Evolutionary conservation across 2,329 filamentous ascomycete genomes (phyloP).

Genomic region (Aspergillus puulaauensis): DNA sequence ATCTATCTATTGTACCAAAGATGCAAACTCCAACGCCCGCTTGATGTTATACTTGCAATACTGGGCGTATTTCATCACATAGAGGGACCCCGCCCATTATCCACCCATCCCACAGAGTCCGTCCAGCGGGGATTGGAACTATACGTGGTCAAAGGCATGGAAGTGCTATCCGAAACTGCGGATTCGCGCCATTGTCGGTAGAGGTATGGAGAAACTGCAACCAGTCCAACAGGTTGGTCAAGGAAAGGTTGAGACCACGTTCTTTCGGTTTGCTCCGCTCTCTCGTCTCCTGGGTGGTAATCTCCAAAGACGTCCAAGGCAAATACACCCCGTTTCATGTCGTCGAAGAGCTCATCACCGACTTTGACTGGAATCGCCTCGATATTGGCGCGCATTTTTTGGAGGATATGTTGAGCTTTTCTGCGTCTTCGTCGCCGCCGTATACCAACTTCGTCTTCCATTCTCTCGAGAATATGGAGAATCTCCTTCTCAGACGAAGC

Average conservation of each 20-base stretch:
- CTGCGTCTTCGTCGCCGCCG: conserved; percentile 22
- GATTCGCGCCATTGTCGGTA: conserved; percentile 16
- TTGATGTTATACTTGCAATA: not conserved
- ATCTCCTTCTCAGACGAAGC: conserved; percentile 24
- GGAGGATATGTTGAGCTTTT: conserved; percentile 22
- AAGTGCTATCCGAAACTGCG: conserved; percentile 1
- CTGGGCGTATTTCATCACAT: not conserved
- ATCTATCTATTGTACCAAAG: conserved; percentile 9
- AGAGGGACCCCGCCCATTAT: not conserved
- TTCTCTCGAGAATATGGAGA: conserved; percentile 20
- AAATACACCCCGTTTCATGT: conserved; percentile 33
- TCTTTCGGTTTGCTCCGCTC: conserved; percentile 24
- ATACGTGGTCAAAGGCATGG: conserved; percentile 13
- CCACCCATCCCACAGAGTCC: conserved; percentile 8
- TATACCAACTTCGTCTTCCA: conserved; percentile 25
- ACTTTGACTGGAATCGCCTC: conserved; percentile 31
- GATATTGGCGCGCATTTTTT: conserved; percentile 23
- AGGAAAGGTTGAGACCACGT: conserved; percentile 13
- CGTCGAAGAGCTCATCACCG: conserved; percentile 26
- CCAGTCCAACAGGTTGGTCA: conserved; percentile 11
- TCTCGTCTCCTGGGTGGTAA: conserved; percentile 31
- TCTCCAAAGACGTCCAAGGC: conserved; percentile 29
- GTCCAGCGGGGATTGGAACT: conserved; percentile 12
- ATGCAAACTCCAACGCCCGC: not conserved
- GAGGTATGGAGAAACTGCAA: conserved; percentile 19